Base-by-base conservation (phyloP, 257 asterid genomes). In the Asclepias syriaca region DNA sequence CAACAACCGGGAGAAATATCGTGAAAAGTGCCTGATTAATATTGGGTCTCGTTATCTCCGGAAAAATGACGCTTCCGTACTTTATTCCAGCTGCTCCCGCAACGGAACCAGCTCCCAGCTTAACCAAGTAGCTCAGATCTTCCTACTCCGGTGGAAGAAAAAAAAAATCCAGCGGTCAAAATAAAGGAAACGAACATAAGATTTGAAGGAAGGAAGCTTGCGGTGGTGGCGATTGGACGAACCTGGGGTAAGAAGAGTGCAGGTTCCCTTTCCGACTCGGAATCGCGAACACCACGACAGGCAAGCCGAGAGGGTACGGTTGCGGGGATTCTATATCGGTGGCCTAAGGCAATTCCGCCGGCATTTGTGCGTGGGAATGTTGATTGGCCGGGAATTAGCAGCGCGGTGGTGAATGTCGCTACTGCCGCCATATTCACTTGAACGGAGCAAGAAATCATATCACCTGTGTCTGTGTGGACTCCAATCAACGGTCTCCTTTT, bases 41-140 rank as follows among this genome's bases (percentile, higher is more conserved):
- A 48, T 85, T 81, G 13, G 96, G 96, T 39, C 18, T 76, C 24
- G 91, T 87, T 50, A 83, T 77, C 79, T 70, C 87, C 10, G 93
- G 91, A 53, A 82, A 81, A 45, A 89, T 18, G 8, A 74, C 74
- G 75, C 93, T 89, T 63, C 87, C 96, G 29, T 89, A 87, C 85
- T 89, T 87, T 8, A 89, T 83, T 11, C 82, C 93, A 0, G 91
- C 96, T 4, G 89, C 93, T 55, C 91, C 96, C 32, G 72, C 90
- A 9, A 85, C 71, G 0, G 93, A 85, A 32, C 85, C 88, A 11
- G 53, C 90, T 72, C 96, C 93, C 80, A 89, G 50, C 66, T 85
- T 78, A 65, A 74, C 82, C 88, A 89, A 45, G 69, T 85, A 87
- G 61, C 40, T 72, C 80, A 80, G 69, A 65, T 89, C 89, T 50